These are phyloP conservation scores for Cordyceps cicadae DNA, from an alignment of 2,329 filamentous ascomycete species.

Conservation along the genomic window DNA sequence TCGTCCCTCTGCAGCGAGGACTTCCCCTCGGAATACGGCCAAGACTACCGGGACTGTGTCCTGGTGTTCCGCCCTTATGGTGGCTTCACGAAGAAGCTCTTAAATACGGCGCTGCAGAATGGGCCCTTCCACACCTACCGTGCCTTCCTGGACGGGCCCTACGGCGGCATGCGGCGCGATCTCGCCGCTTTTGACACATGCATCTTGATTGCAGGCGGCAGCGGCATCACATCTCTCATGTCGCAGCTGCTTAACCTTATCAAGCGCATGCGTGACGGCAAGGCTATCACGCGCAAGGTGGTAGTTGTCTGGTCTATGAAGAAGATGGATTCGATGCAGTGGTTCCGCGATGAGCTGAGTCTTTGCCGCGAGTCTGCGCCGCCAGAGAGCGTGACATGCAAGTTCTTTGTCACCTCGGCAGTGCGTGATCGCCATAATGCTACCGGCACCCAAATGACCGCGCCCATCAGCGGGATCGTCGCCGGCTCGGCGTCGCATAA, in stretches of 20 bases:
- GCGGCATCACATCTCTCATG: slow-evolving; percentile 87
- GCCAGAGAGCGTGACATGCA: slow-evolving; percentile 80
- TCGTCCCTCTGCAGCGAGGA: slow-evolving; percentile 87
- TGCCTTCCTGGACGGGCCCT: slow-evolving; percentile 87
- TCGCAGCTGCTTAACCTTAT: slow-evolving; percentile 89
- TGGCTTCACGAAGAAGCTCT: slow-evolving; percentile 78
- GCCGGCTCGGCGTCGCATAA: slow-evolving; percentile 13
- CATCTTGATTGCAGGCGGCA: slow-evolving; percentile 86
- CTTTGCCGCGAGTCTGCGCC: slow-evolving; percentile 88
- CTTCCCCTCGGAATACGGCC: slow-evolving; percentile 85
- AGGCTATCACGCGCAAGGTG: slow-evolving; percentile 83
- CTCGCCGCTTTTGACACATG: slow-evolving; percentile 90
- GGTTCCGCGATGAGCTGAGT: slow-evolving; percentile 90
- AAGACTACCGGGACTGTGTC: slow-evolving; percentile 79
- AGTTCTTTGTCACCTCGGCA: slow-evolving; percentile 85
- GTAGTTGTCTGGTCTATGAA: slow-evolving; percentile 93
- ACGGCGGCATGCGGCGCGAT: slow-evolving; percentile 86
- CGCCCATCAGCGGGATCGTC: slow-evolving; percentile 26
- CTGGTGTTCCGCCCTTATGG: slow-evolving; percentile 87
- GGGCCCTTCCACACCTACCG: slow-evolving; percentile 88
- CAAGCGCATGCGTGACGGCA: slow-evolving; percentile 90
- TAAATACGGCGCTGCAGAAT: slow-evolving; percentile 75
- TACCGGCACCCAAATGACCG: slow-evolving; percentile 33
- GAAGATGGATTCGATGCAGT: slow-evolving; percentile 87
- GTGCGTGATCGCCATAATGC: slow-evolving; percentile 24